phyloP scores from a whole-genome alignment of 75 land plant genomes.

The Cupressus sempervirens region DNA sequence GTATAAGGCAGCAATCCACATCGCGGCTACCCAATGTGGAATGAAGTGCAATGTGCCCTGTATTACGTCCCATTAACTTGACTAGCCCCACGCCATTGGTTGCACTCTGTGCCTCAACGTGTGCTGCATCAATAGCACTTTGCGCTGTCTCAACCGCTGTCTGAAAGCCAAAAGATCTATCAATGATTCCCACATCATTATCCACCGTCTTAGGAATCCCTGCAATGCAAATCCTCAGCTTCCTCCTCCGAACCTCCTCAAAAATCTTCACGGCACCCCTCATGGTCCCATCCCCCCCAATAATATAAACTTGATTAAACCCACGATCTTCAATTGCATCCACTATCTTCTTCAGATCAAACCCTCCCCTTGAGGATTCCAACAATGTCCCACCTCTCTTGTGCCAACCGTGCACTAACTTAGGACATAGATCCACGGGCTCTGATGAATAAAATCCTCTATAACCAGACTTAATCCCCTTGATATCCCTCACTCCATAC shows the following conservation, averaged over 20 bases:
- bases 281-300: conserved; percentile 89
- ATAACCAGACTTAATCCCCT: conserved; percentile 65
- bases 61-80: conserved; percentile 78
- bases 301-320: conserved; percentile 69
- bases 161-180: conserved; percentile 77
- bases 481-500: conserved; percentile 69
- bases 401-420: conserved; percentile 64
- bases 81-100: conserved; percentile 79
- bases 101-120: conserved; percentile 82
- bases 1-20: conserved; percentile 81
- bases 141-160: conserved; percentile 86
- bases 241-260: conserved; percentile 45
- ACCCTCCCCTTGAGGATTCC: conserved; percentile 71
- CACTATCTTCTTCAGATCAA: conserved; percentile 71
- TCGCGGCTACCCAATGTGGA: conserved; percentile 75
- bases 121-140: conserved; percentile 66
- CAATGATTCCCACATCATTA: conserved; percentile 79
- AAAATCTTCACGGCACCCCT: conserved; percentile 68
- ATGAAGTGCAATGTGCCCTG: conserved; percentile 78
- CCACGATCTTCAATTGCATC: conserved; percentile 44
- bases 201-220: conserved; percentile 85
- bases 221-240: conserved; percentile 38
- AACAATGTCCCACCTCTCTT: conserved; percentile 61
- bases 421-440: conserved; percentile 41
- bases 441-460: conserved; percentile 75